These are phyloP conservation scores for Ceratobasidium sp. DNA, from an alignment of 1,284 basidiomycete genomes.

Conservation along the genomic window DNA sequence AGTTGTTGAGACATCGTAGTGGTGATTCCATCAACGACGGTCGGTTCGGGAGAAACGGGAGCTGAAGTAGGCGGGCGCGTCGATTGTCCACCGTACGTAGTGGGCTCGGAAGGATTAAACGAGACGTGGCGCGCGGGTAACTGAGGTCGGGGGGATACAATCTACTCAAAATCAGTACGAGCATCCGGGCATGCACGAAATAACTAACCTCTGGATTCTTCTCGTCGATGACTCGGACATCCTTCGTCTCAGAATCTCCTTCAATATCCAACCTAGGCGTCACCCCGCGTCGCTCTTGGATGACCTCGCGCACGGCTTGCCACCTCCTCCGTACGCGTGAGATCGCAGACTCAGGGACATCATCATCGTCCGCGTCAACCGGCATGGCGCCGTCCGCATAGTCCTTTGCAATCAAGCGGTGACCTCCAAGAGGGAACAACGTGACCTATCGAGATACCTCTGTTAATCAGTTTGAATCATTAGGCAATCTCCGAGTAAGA, in stretches of 20 bases:
- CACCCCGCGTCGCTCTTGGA: conserved; percentile 39
- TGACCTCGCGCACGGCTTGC: conserved; percentile 49
- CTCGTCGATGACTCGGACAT: conserved; percentile 51
- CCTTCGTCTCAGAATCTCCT: neutral
- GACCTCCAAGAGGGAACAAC: conserved; percentile 72
- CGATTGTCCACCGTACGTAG: conserved; percentile 50
- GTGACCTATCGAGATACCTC: conserved; percentile 64
- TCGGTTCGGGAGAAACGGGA: conserved; percentile 51
- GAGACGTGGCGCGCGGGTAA: conserved; percentile 7
- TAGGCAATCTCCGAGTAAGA: neutral
- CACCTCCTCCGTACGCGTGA: conserved; percentile 10
- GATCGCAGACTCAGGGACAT: conserved; percentile 57
- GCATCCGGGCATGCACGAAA: conserved; percentile 48
- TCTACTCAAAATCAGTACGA: too few species aligned
- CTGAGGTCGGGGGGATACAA: conserved; percentile 10
- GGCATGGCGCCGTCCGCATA: conserved; percentile 65
- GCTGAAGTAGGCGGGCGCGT: conserved; percentile 52
- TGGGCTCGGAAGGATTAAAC: conserved; percentile 34
- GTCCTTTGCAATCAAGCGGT: conserved; percentile 68
- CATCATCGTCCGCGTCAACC: conserved; percentile 67
- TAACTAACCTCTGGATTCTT: conserved; percentile 50
- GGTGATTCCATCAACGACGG: conserved; percentile 52
- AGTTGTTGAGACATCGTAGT: conserved; percentile 35
- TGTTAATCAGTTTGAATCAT: conserved; percentile 19
- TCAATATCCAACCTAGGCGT: neutral